phyloP scores from a whole-genome alignment of 306 rosid genomes.

The Acacia crassicarpa region DNA sequence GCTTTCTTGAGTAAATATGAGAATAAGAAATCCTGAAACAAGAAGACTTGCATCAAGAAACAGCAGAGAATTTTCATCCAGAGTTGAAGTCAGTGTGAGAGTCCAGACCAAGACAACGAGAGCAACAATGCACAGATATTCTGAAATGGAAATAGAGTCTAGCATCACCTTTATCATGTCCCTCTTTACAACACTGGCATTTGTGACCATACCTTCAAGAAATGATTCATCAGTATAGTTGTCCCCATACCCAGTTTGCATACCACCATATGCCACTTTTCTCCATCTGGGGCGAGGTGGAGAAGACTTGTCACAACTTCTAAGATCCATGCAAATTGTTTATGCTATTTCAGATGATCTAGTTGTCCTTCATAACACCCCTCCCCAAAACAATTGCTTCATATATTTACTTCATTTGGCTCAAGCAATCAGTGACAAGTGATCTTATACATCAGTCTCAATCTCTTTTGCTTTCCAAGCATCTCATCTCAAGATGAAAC shows the following conservation, averaged over 20 bases:
- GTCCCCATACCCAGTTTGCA: conserved; percentile 91
- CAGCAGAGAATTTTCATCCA: conserved; percentile 71
- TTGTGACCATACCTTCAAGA: conserved; percentile 90
- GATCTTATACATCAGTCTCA: background rate
- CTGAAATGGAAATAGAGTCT: conserved; percentile 83
- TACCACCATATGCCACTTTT: conserved; percentile 94
- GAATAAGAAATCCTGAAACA: conserved; percentile 67
- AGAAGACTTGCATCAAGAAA: conserved; percentile 72
- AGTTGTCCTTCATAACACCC: background rate
- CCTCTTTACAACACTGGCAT: conserved; percentile 84
- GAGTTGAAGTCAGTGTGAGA: conserved; percentile 66
- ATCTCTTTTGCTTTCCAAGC: background rate
- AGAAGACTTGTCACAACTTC: conserved; percentile 32
- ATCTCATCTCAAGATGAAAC: background rate
- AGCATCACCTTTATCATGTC: conserved; percentile 83
- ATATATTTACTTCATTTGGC: background rate
- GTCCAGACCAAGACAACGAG: conserved; percentile 89
- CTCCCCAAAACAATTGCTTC: conserved; percentile 2
- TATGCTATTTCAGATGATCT: conserved; percentile 24
- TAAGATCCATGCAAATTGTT: conserved; percentile 40
- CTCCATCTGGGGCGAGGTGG: conserved; percentile 61
- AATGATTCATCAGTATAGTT: conserved; percentile 82
- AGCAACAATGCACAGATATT: conserved; percentile 81
- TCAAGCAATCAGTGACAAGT: background rate
- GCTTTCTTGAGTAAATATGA: conserved; percentile 80